Evolutionary conservation across 1,284 basidiomycete species (phyloP).

Genomic region (Irpex sp.): DNA sequence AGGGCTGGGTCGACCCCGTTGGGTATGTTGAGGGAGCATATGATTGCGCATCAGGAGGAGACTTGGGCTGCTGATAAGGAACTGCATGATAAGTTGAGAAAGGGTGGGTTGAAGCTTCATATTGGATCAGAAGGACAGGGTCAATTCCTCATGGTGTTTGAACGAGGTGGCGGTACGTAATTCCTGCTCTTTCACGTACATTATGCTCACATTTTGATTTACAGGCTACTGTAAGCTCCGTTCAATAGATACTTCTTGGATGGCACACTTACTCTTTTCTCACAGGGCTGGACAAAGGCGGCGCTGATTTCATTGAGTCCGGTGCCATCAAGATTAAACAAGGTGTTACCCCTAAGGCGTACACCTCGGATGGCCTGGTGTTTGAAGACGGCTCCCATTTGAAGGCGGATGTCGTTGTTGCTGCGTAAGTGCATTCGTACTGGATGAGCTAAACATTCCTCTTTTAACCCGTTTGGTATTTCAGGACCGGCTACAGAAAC

Average conservation of each 20-base stretch:
- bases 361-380: slow-evolving; percentile 48
- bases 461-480: background rate
- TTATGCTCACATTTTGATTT: slow-evolving; percentile 8
- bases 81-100: slow-evolving; percentile 48
- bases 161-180: slow-evolving; percentile 1
- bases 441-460: no score
- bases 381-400: slow-evolving; percentile 64
- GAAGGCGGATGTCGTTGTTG: slow-evolving; percentile 65
- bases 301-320: slow-evolving; percentile 26
- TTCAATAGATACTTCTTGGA: slow-evolving; percentile 1
- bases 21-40: slow-evolving; percentile 31
- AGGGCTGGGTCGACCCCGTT: slow-evolving; percentile 37
- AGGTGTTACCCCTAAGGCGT: slow-evolving; percentile 48
- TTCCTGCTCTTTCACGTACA: background rate
- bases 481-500: slow-evolving; percentile 19
- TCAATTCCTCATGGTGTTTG: slow-evolving; percentile 3
- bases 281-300: slow-evolving; percentile 10
- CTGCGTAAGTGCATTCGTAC: slow-evolving; percentile 35
- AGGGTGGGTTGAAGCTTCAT: background rate
- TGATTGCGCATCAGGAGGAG: slow-evolving; percentile 14
- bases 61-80: slow-evolving; percentile 34
- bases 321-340: slow-evolving; percentile 72
- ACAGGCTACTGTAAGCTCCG: slow-evolving; percentile 27
- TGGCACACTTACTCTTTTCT: slow-evolving; percentile 24
- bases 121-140: slow-evolving; percentile 7